These are phyloP conservation scores for Botrytis tulipae DNA, from an alignment of 2,329 filamentous ascomycete genomes.

Conservation along the genomic window DNA sequence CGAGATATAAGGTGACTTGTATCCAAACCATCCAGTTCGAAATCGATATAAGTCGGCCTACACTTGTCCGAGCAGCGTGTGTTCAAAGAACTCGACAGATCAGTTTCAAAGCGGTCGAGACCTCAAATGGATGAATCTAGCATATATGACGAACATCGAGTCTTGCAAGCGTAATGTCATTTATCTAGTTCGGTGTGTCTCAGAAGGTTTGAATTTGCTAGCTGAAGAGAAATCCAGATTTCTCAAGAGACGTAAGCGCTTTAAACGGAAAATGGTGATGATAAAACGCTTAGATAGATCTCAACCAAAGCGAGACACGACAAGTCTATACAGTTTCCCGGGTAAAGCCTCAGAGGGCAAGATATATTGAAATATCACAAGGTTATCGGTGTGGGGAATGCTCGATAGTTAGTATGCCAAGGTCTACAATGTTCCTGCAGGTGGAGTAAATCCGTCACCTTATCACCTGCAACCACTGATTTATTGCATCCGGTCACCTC, in stretches of 20 bases:
- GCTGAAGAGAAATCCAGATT: conserved; percentile 42
- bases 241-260: conserved; percentile 38
- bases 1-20: background rate
- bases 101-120: conserved; percentile 1
- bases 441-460: conserved; percentile 34
- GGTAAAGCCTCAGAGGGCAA: conserved; percentile 24
- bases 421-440: conserved; percentile 35
- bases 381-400: conserved; percentile 30
- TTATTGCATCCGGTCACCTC: conserved; percentile 34
- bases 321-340: conserved; percentile 23
- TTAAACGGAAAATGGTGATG: background rate
- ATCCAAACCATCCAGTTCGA: background rate
- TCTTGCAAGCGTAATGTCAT: background rate
- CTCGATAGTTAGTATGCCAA: conserved; percentile 17
- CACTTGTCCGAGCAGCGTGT: background rate
- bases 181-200: background rate
- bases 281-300: background rate
- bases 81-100: background rate
- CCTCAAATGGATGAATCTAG: conserved; percentile 1
- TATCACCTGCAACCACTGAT: conserved; percentile 33
- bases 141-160: conserved; percentile 11
- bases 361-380: conserved; percentile 21
- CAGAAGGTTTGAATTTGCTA: conserved; percentile 8
- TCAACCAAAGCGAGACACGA: conserved; percentile 23
- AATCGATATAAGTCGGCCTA: background rate